A percentile compares a stretch with the other conserved stretches of the same genome.
phyloP scores from a whole-genome alignment of 2,329 filamentous ascomycete genomes.

The Botrytis cinerea region DNA sequence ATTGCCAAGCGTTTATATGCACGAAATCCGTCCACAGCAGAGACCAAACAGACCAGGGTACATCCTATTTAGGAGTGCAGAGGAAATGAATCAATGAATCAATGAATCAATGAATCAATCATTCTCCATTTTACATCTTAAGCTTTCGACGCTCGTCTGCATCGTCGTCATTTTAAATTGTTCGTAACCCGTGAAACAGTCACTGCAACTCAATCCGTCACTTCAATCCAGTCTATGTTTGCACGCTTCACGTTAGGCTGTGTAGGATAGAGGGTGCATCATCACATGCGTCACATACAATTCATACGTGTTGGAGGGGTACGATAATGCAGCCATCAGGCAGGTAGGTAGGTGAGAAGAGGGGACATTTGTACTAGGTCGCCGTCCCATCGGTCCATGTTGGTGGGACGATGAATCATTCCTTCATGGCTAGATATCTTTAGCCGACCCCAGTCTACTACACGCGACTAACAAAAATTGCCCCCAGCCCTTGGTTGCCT shows the following conservation, averaged over 20 bases:
- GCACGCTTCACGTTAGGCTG: background rate
- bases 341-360: background rate
- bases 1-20: slow-evolving; percentile 7
- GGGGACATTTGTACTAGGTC: background rate
- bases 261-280: background rate
- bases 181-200: background rate
- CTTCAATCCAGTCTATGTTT: background rate
- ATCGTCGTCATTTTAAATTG: background rate
- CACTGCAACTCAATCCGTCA: background rate
- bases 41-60: background rate
- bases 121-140: background rate
- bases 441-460: background rate
- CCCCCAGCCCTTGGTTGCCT: background rate
- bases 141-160: background rate
- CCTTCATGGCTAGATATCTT: background rate
- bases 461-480: background rate
- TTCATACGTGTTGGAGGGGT: background rate
- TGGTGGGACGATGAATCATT: background rate
- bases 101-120: background rate
- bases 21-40: background rate
- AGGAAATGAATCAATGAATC: background rate
- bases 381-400: background rate
- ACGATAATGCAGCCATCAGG: background rate
- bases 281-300: background rate
- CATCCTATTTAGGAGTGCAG: background rate